Evolutionary conservation across 2,329 filamentous ascomycete species (phyloP).

Genomic region (Botryotinia narcissicola): DNA sequence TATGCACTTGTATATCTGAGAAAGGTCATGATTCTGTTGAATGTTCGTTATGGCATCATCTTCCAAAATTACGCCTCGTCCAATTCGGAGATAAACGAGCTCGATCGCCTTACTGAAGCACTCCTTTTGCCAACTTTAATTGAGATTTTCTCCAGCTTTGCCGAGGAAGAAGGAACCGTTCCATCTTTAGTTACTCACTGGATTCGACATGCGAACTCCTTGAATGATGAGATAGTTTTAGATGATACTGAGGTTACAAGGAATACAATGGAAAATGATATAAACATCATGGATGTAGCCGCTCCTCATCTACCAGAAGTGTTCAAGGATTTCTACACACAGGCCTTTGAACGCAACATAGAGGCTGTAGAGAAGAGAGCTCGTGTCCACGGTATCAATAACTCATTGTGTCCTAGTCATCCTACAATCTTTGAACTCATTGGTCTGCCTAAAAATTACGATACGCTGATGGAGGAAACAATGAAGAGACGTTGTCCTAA

Average conservation of each 20-base stretch:
- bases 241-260: not conserved
- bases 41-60: slow-evolving; percentile 85
- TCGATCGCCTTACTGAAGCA: slow-evolving; percentile 74
- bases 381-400: not conserved
- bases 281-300: not conserved
- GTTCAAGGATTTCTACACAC: not conserved
- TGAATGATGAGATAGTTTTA: not conserved
- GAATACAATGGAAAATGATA: not conserved
- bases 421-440: slow-evolving; percentile 93
- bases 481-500: slow-evolving; percentile 81
- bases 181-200: slow-evolving; percentile 60
- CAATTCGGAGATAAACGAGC: slow-evolving; percentile 67
- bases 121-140: slow-evolving; percentile 76
- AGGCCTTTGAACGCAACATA: not conserved
- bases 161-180: slow-evolving; percentile 38
- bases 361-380: not conserved
- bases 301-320: not conserved
- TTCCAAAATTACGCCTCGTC: slow-evolving; percentile 69
- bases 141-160: slow-evolving; percentile 57
- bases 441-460: slow-evolving; percentile 87
- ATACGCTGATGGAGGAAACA: slow-evolving; percentile 87
- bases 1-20: slow-evolving; percentile 90
- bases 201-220: slow-evolving; percentile 49
- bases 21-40: slow-evolving; percentile 78
- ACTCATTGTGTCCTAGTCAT: slow-evolving; percentile 57